Percentiles rank a stretch among this genome's conserved stretches.
Conservation (phyloP, 192 early-diverging fungal species). For the Coemansia sp. region DNA sequence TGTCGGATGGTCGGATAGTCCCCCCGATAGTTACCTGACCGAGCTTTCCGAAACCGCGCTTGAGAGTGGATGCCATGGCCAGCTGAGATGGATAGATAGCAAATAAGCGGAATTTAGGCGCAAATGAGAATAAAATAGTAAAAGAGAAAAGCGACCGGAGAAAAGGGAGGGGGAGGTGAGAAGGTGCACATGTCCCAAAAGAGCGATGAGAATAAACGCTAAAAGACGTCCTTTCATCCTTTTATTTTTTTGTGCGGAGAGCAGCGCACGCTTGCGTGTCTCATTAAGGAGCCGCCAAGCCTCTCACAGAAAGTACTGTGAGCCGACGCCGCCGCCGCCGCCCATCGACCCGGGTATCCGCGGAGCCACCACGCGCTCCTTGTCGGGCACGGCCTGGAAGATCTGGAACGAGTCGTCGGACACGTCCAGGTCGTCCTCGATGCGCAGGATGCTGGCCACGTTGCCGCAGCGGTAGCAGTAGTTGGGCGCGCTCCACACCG, state of each 20-base stretch:
- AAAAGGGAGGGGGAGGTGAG: neutral
- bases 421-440: conserved; percentile 68
- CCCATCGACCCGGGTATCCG: conserved; percentile 51
- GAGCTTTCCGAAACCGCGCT: conserved; percentile 64
- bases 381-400: conserved; percentile 94
- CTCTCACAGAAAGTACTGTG: conserved; percentile 47
- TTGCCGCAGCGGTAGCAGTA: conserved; percentile 99
- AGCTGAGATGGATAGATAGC: neutral
- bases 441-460: conserved; percentile 79
- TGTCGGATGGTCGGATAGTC: neutral
- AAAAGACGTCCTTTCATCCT: too few species aligned
- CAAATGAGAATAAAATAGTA: conserved; percentile 5
- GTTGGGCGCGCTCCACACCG: conserved; percentile 99
- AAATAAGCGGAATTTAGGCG: neutral
- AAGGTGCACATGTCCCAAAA: too few species aligned
- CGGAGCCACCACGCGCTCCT: conserved; percentile 61
- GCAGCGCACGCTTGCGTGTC: neutral
- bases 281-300: neutral
- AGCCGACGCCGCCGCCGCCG: conserved; percentile 17
- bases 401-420: conserved; percentile 89
- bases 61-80: conserved; percentile 21
- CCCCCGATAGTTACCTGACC: conserved; percentile 55
- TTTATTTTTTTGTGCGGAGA: neutral
- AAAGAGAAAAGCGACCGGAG: conserved; percentile 3
- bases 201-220: too few species aligned